Evolutionary conservation across 2,329 filamentous ascomycete genomes (phyloP).

Genomic region (Fusarium odoratissimum): DNA sequence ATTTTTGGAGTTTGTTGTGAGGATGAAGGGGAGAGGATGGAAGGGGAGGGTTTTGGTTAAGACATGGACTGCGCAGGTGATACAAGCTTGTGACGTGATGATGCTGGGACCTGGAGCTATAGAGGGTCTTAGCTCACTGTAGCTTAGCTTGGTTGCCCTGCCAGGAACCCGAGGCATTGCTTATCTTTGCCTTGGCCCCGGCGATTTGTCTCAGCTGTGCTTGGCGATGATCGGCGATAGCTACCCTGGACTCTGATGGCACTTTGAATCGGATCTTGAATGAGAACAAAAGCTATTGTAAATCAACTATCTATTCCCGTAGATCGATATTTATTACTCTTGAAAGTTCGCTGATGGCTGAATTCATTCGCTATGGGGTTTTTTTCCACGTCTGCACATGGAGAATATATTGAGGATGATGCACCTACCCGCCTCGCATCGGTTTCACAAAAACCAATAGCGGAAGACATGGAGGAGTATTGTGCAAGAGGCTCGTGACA

Average conservation of each 20-base stretch:
- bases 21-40: not conserved
- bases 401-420: not conserved
- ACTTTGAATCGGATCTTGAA: not conserved
- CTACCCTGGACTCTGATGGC: slow-evolving; percentile 1
- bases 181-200: slow-evolving; percentile 28
- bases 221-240: not conserved
- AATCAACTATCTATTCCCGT: not conserved
- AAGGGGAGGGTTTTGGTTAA: slow-evolving; percentile 15
- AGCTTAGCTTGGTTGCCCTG: slow-evolving; percentile 35
- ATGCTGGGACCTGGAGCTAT: slow-evolving; percentile 23
- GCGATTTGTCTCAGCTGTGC: slow-evolving; percentile 9
- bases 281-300: not conserved
- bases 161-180: slow-evolving; percentile 39
- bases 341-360: fast-evolving
- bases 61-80: slow-evolving; percentile 20
- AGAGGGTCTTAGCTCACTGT: not conserved
- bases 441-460: not conserved
- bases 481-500: not conserved
- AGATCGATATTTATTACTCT: not conserved
- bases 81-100: slow-evolving; percentile 38
- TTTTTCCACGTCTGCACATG: not conserved
- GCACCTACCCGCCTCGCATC: not conserved
- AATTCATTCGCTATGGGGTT: fast-evolving
- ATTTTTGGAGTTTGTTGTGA: slow-evolving; percentile 16
- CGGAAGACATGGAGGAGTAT: not conserved